Percentiles rank a stretch among this genome's conserved stretches.
Conservation (phyloP, 1,139 yeast genomes). For the Magnusiomyces fungicola region DNA sequence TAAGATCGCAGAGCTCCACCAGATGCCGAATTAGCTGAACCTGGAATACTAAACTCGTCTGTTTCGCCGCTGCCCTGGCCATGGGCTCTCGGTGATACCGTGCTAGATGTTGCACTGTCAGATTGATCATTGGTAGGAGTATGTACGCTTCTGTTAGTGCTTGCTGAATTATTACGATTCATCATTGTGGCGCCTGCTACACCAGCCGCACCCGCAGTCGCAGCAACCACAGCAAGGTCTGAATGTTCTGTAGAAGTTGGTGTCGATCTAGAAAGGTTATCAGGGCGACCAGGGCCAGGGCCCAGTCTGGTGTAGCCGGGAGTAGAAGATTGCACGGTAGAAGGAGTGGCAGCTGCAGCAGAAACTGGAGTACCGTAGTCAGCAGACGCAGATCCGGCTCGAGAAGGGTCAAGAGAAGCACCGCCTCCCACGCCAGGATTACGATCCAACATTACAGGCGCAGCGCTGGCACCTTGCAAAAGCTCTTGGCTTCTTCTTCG, state of each 20-base stretch:
- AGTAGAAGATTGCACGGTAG: background rate
- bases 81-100: background rate
- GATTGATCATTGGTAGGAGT: background rate
- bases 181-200: background rate
- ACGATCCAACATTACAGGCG: too few species aligned
- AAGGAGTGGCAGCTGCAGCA: background rate
- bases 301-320: background rate
- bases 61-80: background rate
- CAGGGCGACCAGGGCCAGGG: background rate
- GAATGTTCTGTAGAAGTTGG: background rate
- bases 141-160: background rate
- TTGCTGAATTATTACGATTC: conserved; percentile 1
- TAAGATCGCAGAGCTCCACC: background rate
- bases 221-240: too few species aligned
- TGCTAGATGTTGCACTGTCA: background rate
- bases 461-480: too few species aligned
- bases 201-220: too few species aligned
- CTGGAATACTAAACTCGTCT: background rate
- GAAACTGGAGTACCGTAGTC: background rate
- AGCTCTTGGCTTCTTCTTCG: background rate
- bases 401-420: too few species aligned
- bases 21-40: background rate
- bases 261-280: background rate
- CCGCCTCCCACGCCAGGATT: too few species aligned
- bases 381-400: background rate